Conservation (phyloP, 164 flowering plant genomes). For the Sextonia rubra region DNA sequence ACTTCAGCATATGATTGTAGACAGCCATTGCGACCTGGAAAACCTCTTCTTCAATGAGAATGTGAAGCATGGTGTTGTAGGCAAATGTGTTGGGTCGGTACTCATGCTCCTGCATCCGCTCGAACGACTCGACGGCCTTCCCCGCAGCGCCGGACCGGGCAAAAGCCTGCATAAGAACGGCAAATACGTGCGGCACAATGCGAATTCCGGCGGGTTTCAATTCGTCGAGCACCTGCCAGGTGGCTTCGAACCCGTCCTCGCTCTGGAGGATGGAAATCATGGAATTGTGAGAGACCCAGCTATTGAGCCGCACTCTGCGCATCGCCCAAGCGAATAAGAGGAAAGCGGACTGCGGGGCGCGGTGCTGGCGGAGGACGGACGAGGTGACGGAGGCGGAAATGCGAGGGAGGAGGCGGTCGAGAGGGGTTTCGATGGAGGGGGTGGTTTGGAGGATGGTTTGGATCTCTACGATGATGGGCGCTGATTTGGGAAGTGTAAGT, state of each 20-base stretch:
- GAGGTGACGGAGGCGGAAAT: neutral
- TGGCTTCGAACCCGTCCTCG: constrained; percentile 36
- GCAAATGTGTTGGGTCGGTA: constrained; percentile 54
- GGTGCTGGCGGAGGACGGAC: constrained; percentile 24
- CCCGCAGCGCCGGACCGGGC: constrained; percentile 36
- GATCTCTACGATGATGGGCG: constrained; percentile 13
- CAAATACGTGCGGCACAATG: constrained; percentile 39
- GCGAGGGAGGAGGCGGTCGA: constrained; percentile 22
- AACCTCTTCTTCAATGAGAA: constrained; percentile 37
- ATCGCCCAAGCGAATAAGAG: constrained; percentile 75
- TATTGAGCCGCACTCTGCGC: constrained; percentile 25
- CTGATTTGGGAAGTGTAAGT: no score
- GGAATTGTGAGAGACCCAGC: constrained; percentile 29
- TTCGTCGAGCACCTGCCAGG: constrained; percentile 56
- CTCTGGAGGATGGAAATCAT: constrained; percentile 38
- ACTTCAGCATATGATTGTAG: constrained; percentile 68
- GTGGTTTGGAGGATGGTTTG: constrained; percentile 25
- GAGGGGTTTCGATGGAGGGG: constrained; percentile 37
- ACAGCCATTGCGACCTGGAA: constrained; percentile 60
- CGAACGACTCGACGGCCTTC: constrained; percentile 68
- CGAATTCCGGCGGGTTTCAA: constrained; percentile 21
- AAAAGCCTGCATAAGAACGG: constrained; percentile 48
- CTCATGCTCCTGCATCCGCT: constrained; percentile 52
- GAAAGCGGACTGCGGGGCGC: constrained; percentile 23
- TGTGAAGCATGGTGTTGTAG: constrained; percentile 47